Percentiles rank a stretch among this genome's conserved stretches.
Evolutionary conservation across 2,329 filamentous ascomycete genomes (phyloP).

Genomic region (Neonectria ditissima): DNA sequence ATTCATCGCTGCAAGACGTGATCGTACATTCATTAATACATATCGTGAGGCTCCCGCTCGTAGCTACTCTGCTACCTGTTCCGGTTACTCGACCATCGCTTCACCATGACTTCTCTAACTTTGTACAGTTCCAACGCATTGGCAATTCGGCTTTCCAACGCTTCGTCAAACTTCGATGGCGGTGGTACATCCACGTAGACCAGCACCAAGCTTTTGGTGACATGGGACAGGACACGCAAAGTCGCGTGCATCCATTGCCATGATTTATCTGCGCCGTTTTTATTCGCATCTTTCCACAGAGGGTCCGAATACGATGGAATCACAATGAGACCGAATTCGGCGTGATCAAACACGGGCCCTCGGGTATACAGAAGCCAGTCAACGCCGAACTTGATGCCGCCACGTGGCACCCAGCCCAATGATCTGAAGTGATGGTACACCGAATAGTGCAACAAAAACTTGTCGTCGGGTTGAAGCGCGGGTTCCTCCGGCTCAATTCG

Average conservation of each 20-base stretch:
- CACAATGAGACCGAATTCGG: constrained; percentile 89
- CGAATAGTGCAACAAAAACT: constrained; percentile 86
- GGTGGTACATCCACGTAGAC: constrained; percentile 92
- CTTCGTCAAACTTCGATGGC: constrained; percentile 62
- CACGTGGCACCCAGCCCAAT: constrained; percentile 92
- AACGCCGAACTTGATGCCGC: constrained; percentile 93
- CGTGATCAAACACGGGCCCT: constrained; percentile 93
- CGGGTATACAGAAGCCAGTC: constrained; percentile 96
- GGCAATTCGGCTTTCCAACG: constrained; percentile 67
- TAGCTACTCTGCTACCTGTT: constrained; percentile 58
- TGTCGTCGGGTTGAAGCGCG: constrained; percentile 77
- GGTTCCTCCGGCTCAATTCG: constrained; percentile 50
- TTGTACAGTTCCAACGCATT: constrained; percentile 75
- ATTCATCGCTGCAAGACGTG: constrained; percentile 5
- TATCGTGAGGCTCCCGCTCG: neutral
- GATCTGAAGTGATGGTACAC: constrained; percentile 97
- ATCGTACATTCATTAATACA: constrained; percentile 25
- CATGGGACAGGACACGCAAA: constrained; percentile 89
- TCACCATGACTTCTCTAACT: constrained; percentile 83
- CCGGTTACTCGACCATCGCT: constrained; percentile 86
- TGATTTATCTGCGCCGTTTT: constrained; percentile 61
- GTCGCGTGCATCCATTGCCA: constrained; percentile 92
- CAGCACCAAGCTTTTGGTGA: constrained; percentile 88
- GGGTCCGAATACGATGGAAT: constrained; percentile 83
- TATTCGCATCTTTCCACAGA: constrained; percentile 74